Evolutionary conservation across 2,329 filamentous ascomycete genomes (phyloP), one percentile per base, ranked within the genome.

Genomic region (Talaromyces sp.): DNA sequence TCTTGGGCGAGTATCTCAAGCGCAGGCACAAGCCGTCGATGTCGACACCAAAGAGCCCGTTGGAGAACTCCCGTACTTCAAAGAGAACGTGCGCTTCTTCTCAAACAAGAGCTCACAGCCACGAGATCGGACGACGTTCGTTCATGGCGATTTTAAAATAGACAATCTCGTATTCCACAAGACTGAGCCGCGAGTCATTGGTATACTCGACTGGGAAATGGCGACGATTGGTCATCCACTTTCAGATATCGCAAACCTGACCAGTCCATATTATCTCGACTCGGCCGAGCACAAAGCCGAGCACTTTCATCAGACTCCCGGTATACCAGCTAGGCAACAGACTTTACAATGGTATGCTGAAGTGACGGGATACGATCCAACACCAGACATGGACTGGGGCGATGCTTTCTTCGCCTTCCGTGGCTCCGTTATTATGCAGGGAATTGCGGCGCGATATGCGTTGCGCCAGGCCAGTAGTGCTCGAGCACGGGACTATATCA

Each of bases 171-270:
- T 95, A 47, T 99, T 96, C 77, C 92, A 97, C 81, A 90, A 91
- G 79, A 93, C 91, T 0, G 90, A 94, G 76, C 88, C 93, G 6
- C 84, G 89, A 62, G 93, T 98, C 13, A 93, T 98, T 78, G 95
- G 94, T 3, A 93, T 98, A 63, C 81, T 98, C 6, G 95, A 99
- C 80, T 98, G 94, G 94, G 95, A 98, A 81, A 97, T 99, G 92
- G 93, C 92, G 41, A 98, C 95, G 0, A 89, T 97, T 63, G 95
- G 95, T n/a, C 94, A 99, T 77, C 95, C 95, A 1, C 85, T 98
- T 25, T 94, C 91, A 6, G 95, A 99, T 75, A 82, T 98, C 47
- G 89, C 89, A 77, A 98, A 98, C 78, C 83, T 98, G 70, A 82
- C 77, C 62, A 75, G 78, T 60, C 76, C 80, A 4, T 80, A 77